Base-by-base conservation (phyloP, 306 rosid genomes). In the Corylus americana region DNA sequence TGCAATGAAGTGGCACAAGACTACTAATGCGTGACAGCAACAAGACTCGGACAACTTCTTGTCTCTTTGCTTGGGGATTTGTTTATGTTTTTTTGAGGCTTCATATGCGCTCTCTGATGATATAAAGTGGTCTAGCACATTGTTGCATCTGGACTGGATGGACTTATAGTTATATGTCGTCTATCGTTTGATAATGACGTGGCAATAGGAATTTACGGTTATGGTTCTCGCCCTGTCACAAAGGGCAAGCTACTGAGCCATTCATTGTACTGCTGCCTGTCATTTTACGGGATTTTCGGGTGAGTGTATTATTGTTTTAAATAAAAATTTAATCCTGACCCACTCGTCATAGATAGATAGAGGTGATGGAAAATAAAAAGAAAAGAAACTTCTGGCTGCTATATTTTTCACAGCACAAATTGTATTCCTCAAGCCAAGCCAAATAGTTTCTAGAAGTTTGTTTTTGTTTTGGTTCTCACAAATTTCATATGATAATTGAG, bases 31-130 rank as follows among this genome's bases (percentile, higher is more conserved):
- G 47, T 81, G 88, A 81, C 74, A 67, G 77, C 80, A 17, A 59
- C n/a, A 49, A 49, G 89, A 77, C 73, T 29, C 2, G 29, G 85
- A 75, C 81, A 61, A 14, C 49, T 53, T 70, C 81, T 75, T 78
- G 82, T 82, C 85, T 25, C 67, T 66, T 75, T 7, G 76, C 50
- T 58, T 16, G 76, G 72, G 79, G 49, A 27, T 85, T 31, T 78
- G 57, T 69, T 42, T 49, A 55, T 69, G 7, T 76, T 11, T 31
- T 12, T 37, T 12, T 37, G 12, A 68, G 53, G 48, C 74, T 58
- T 18, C 20, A 45, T 48, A 54, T 81, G 8, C 45, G 45, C 45
- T 42, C 7, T 42, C 45, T 42, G 45, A 42, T 42, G 45, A 5
- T 42, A 42, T 31, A 42, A 39, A 79, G 75, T 11, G 18, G 67